Conservation (phyloP, 495 filamentous ascomycete genomes). For the Staphylotrichum longicolle region DNA sequence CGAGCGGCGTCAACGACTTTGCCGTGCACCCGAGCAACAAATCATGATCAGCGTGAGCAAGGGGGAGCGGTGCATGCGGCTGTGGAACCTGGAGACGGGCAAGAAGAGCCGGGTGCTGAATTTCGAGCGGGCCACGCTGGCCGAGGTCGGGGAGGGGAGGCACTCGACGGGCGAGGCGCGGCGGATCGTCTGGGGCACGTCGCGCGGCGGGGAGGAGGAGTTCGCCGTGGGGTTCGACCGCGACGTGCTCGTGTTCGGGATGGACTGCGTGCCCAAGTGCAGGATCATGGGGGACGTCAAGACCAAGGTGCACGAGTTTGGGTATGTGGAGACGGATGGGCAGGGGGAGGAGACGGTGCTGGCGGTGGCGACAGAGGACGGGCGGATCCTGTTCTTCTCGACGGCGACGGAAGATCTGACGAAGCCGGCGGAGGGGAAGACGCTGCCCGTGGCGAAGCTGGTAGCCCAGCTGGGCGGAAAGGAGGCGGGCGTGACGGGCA, state of each 20-base stretch:
- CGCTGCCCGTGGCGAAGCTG: slow-evolving; percentile 51
- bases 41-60: slow-evolving; percentile 87
- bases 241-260: slow-evolving; percentile 78
- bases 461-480: slow-evolving; percentile 80
- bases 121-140: slow-evolving; percentile 66
- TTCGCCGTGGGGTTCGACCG: slow-evolving; percentile 88
- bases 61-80: slow-evolving; percentile 83
- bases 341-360: slow-evolving; percentile 54
- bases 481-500: slow-evolving; percentile 58
- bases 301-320: slow-evolving; percentile 79
- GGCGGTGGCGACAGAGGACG: slow-evolving; percentile 89
- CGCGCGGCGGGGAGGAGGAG: slow-evolving; percentile 63
- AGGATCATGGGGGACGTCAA: slow-evolving; percentile 61
- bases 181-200: slow-evolving; percentile 74
- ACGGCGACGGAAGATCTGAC: slow-evolving; percentile 49
- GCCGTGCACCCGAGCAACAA: slow-evolving; percentile 95
- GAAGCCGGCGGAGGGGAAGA: slow-evolving; percentile 16
- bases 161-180: slow-evolving; percentile 79
- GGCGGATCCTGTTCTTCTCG: slow-evolving; percentile 80
- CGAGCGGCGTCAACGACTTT: slow-evolving; percentile 90
- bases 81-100: slow-evolving; percentile 97
- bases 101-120: slow-evolving; percentile 91
- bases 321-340: slow-evolving; percentile 58
- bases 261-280: slow-evolving; percentile 79
- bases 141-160: slow-evolving; percentile 70